phyloP scores from a whole-genome alignment of 1,284 basidiomycete genomes.

The Gomphus bonarii region DNA sequence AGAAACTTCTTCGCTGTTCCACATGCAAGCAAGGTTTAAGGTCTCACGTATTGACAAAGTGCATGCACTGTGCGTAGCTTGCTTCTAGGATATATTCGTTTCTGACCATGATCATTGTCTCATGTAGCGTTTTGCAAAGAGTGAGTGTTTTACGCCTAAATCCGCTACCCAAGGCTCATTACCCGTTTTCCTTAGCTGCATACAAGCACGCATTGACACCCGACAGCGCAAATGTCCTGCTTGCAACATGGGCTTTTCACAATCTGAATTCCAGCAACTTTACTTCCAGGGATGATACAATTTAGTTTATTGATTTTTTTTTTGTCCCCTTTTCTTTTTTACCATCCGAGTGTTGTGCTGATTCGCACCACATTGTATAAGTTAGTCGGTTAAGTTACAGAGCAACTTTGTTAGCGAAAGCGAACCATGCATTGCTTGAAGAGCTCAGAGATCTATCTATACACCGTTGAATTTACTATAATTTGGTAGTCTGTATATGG shows the following conservation, averaged over 20 bases:
- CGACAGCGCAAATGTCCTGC: conserved; percentile 95
- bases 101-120: conserved; percentile 9
- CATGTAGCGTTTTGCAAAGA: conserved; percentile 79
- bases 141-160: conserved; percentile 19
- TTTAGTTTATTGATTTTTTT: conserved; percentile 1
- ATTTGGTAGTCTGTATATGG: conserved; percentile 14
- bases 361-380: neutral
- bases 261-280: conserved; percentile 78
- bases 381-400: neutral
- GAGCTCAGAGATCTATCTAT: neutral
- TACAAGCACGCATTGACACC: conserved; percentile 82
- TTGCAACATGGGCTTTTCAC: conserved; percentile 78
- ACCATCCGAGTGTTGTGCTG: neutral
- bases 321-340: neutral
- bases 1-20: conserved; percentile 87
- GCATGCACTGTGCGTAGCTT: conserved; percentile 77
- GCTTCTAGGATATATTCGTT: neutral
- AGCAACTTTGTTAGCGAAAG: neutral
- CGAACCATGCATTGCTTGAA: neutral
- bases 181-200: conserved; percentile 32
- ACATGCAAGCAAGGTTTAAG: conserved; percentile 83
- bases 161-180: neutral
- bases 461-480: neutral
- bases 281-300: conserved; percentile 59
- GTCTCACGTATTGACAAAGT: conserved; percentile 83